Percentiles rank a stretch among this genome's conserved stretches.
phyloP scores from a whole-genome alignment of 2,329 filamentous ascomycete species.

The Pestalotiopsis sp. region DNA sequence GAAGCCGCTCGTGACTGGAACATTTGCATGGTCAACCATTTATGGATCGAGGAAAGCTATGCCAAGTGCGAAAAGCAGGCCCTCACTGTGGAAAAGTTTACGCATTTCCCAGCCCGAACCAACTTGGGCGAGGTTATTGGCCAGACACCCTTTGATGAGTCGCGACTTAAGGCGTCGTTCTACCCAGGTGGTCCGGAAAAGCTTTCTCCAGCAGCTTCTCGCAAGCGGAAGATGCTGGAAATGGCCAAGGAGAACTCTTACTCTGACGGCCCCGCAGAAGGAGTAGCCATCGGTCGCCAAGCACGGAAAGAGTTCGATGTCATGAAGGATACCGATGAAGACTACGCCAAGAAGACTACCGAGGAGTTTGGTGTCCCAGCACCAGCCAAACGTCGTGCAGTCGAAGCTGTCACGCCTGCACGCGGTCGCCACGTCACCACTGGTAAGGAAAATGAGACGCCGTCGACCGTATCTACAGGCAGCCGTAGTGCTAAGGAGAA shows the following conservation, averaged over 20 bases:
- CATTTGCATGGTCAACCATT: constrained; percentile 86
- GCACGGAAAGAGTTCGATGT: constrained; percentile 44
- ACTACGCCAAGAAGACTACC: constrained; percentile 34
- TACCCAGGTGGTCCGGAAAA: constrained; percentile 62
- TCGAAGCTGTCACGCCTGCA: constrained; percentile 54
- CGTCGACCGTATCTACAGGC: constrained; percentile 66
- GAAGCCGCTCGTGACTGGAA: constrained; percentile 91
- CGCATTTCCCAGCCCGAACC: constrained; percentile 83
- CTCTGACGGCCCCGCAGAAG: constrained; percentile 47
- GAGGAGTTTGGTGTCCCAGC: constrained; percentile 35
- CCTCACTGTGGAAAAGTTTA: constrained; percentile 75
- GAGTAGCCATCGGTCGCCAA: constrained; percentile 46
- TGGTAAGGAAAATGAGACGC: constrained; percentile 84
- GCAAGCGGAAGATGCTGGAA: constrained; percentile 53
- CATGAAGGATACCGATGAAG: constrained; percentile 44
- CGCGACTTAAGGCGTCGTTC: constrained; percentile 65
- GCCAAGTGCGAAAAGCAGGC: constrained; percentile 80
- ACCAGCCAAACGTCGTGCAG: constrained; percentile 28
- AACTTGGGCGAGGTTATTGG: constrained; percentile 94
- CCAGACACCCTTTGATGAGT: constrained; percentile 77
- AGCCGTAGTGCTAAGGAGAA: constrained; percentile 88
- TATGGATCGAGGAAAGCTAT: constrained; percentile 98
- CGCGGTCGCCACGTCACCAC: constrained; percentile 51
- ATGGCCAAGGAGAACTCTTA: constrained; percentile 54
- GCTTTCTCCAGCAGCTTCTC: constrained; percentile 44